These are phyloP conservation scores for Plasmopara muralis DNA, from an alignment of 352 stramenopile genomes.

Conservation along the genomic window DNA sequence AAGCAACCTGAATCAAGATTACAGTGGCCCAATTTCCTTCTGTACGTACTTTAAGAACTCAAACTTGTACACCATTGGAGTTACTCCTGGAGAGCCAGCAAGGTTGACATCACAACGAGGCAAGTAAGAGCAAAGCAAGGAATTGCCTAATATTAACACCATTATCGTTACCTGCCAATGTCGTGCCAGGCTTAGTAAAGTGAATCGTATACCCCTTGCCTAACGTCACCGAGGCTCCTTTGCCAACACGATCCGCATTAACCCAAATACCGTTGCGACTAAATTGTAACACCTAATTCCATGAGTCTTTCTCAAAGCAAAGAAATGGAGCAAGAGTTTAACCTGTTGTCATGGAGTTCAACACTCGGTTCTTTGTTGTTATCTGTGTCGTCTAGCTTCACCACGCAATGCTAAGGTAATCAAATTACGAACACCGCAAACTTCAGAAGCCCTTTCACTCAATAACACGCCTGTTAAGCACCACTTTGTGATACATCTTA, in stretches of 20 bases:
- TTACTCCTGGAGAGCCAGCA: conserved; percentile 19
- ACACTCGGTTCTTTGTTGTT: conserved; percentile 26
- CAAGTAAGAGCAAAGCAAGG: neutral
- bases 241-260: conserved; percentile 52
- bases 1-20: neutral
- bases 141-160: neutral
- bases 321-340: neutral
- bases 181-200: conserved; percentile 57
- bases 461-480: neutral
- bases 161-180: conserved; percentile 16
- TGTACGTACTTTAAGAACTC: conserved; percentile 46
- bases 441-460: neutral
- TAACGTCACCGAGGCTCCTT: conserved; percentile 25
- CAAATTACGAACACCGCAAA: neutral
- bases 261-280: conserved; percentile 70
- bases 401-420: conserved; percentile 44
- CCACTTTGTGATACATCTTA: conserved; percentile 21
- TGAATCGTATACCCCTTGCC: conserved; percentile 49
- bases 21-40: conserved; percentile 2
- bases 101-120: neutral
- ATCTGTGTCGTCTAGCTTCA: conserved; percentile 31
- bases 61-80: conserved; percentile 53
- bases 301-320: neutral
- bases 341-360: conserved; percentile 56
- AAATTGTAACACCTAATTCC: neutral